Base-by-base conservation (phyloP, 495 filamentous ascomycete genomes). In the Penicillium parvum region DNA sequence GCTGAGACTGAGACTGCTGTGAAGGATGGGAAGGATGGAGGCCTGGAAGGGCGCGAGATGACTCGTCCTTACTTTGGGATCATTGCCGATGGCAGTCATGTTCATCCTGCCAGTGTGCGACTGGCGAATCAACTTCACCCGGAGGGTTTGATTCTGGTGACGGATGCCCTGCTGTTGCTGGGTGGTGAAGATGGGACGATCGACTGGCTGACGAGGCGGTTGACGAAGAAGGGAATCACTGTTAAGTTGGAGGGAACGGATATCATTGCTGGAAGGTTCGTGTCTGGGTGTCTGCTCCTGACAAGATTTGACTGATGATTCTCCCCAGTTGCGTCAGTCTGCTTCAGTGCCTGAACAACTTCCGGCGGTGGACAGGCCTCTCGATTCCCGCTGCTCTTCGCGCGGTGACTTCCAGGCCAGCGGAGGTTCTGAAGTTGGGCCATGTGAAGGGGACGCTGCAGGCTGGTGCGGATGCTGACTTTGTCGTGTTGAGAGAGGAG, bases 271-370 rank as follows among this genome's bases (percentile, higher is more conserved):
- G 83, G 40, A 22, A 78, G 75, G 49, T 76, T 73, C 10, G 71
- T 78, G 7, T 7, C 19, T 4, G 5, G 7, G 10, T 17, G 18
- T 12, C 11, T 23, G 7, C 4, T 1, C 15, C 10, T n/a, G 21
- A 12, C 15, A 20, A 4, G 2, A 27, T 22, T 17, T 3, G 4
- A n/a, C 7, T 21, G 9, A 17, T 37, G 10, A 36, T 5, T 4
- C 10, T 14, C 2, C 27, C 1, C 29, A 77, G 75, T 47, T 76
- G 76, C 11, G 72, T 78, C 29, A 75, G 77, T 8, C 66, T 88
- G 7, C 66, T 84, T 26, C 78, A 84, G 43, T 88, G 84, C 55
- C 72, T 86, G 30, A 77, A 72, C 23, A 86, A 86, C 50, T 84
- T 86, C 52, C 62, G 80, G 35, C 71, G 65, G 38, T 85, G 77